A percentile compares a stretch with the other conserved stretches of the same genome.
phyloP scores from a whole-genome alignment of 495 filamentous ascomycete species.

The Aspergillus ellipticus region DNA sequence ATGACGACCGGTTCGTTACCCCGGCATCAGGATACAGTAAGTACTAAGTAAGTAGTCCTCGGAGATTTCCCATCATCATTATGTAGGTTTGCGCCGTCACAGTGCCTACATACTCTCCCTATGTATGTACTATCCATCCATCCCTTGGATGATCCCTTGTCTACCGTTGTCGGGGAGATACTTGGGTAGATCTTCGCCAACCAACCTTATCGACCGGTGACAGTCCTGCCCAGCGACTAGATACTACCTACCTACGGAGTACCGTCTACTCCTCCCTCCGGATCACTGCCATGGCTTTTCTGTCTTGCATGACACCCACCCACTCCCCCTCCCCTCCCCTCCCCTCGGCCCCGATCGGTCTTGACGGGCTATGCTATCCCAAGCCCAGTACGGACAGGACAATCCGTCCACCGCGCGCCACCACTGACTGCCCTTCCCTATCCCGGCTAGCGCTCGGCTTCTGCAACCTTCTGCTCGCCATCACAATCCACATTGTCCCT shows the following conservation, averaged over 20 bases:
- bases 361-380: not conserved
- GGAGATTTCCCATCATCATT: not conserved
- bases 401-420: too few relatives aligned
- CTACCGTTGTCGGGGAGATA: not conserved
- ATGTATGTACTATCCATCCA: not conserved
- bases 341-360: too few relatives aligned
- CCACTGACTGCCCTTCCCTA: too few relatives aligned
- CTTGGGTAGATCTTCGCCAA: not conserved
- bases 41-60: too few relatives aligned
- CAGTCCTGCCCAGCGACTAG: not conserved
- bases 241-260: not conserved
- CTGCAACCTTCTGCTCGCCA: too few relatives aligned
- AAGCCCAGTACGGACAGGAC: too few relatives aligned
- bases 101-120: not conserved
- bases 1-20: not conserved
- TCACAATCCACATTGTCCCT: too few relatives aligned
- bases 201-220: not conserved
- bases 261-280: too few relatives aligned
- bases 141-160: not conserved
- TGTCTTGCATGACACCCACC: too few relatives aligned
- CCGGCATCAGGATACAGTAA: not conserved
- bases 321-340: too few relatives aligned
- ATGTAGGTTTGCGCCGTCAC: not conserved
- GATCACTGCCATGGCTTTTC: too few relatives aligned
- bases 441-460: too few relatives aligned